Base-by-base conservation (phyloP, 371 early-diverging fungal species). In the Mucor piriformis region DNA sequence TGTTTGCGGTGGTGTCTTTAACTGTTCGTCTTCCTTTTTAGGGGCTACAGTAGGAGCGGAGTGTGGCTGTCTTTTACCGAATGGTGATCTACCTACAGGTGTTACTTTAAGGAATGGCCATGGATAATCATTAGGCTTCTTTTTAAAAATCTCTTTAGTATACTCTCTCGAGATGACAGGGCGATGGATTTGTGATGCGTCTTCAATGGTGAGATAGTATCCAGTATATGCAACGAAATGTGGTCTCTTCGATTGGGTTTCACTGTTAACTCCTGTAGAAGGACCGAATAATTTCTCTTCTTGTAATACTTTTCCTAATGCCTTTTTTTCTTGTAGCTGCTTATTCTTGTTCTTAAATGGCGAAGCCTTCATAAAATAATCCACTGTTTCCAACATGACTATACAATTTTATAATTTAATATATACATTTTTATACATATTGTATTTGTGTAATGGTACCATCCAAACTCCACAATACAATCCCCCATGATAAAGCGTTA, bases 151-250 rank as follows among this genome's bases (percentile, higher is more conserved):
- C 3, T 55, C 29, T 24, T 54, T 50, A 12, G 61, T 60, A 32
- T 70, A 82, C 49, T 77, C 69, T 40, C 64, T 72, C n/a, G 67
- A 48, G 1, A 74, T 66, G 6, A 70, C 56, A 10, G 82, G 79
- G 10, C 74, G 58, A 49, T 75, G 70, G 0, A 66, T 54, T n/a
- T 74, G 72, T 2, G 69, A 70, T 6, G 61, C 69, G 58, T 82
- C 82, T 42, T 82, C 79, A 13, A 77, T 64, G 1, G 72, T 33
- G 0, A 73, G 16, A 44, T 70, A 82, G 24, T 61, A 56, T 11
- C 72, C 65, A 24, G 67, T 61, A 29, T 77, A 79, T 18, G 67
- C 68, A 3, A 76, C 64, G 59, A 70, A 73, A 1, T 72, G 61
- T 8, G 79, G 71, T 16, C 61, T 57, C 27, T 44, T 56, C 12